Conservation (phyloP, 2,329 filamentous ascomycete species). For the Zasmidium cellare region DNA sequence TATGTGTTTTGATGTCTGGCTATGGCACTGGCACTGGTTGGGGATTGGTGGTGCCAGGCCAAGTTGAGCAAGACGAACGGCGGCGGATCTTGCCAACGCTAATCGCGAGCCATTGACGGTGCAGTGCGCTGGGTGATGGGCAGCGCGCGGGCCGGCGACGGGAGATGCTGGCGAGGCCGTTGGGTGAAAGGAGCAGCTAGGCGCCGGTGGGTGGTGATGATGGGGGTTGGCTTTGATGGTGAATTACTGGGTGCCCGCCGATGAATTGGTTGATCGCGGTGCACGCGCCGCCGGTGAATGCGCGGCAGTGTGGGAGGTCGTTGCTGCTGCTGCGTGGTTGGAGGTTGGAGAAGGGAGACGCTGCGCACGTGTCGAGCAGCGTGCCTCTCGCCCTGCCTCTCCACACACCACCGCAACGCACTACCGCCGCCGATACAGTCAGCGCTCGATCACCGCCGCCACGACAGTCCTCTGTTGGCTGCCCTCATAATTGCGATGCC, state of each 20-base stretch:
- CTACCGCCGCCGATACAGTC: too few relatives aligned
- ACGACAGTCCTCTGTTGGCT: too few relatives aligned
- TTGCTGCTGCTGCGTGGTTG: neutral
- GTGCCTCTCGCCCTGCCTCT: neutral
- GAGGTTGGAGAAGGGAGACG: neutral
- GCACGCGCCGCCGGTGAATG: too few relatives aligned
- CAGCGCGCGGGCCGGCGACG: neutral
- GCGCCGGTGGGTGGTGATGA: neutral
- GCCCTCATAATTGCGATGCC: neutral
- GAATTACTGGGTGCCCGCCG: too few relatives aligned
- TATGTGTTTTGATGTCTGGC: neutral
- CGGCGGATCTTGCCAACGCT: neutral
- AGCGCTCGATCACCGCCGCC: too few relatives aligned
- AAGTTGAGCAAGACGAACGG: neutral
- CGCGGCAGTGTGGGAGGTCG: too few relatives aligned
- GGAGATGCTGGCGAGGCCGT: neutral
- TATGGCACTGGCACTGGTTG: neutral
- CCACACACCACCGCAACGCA: neutral
- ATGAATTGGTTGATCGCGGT: too few relatives aligned
- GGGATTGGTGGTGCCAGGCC: neutral
- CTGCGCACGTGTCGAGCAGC: neutral
- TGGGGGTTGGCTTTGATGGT: too few relatives aligned
- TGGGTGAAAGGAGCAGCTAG: neutral
- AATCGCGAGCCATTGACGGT: neutral
- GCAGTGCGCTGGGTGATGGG: neutral